Base-by-base conservation (phyloP, 1,284 basidiomycete species). In the Cystobasidiaceae sp. region DNA sequence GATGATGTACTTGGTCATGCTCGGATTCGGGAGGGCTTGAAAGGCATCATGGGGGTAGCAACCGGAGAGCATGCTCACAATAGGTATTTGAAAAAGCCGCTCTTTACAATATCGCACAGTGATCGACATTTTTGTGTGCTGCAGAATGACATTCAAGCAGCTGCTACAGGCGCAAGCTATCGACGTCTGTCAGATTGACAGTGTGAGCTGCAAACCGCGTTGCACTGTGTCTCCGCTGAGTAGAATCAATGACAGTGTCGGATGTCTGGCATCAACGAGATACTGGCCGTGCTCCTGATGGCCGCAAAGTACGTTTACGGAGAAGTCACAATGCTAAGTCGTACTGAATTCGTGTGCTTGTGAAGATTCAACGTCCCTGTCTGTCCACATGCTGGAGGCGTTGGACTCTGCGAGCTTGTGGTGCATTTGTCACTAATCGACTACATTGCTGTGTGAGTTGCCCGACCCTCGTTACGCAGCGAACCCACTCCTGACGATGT, bases 31-130 rank as follows among this genome's bases (percentile, higher is more conserved):
- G 85, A 84, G 70, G 88, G 83, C 2, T 82, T 94, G 67, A 87
- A 87, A 75, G 88, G 87, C 11, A 86, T 86, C 1, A 93, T 97
- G 69, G 90, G 91, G 54, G 93, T 97, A 49, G 93, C 93, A 1
- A 97, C 93, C 0, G 93, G 93, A 55, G 93, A 97, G 78, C 93
- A 97, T 75, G 91, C 90, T 2, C 93, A 94, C 78, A 96, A 94
- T 78, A 71, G 73, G 59, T 41, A 50, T 28, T 19, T 41, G n/a
- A 8, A 9, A 27, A 28, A 1, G 25, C 17, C 15, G n/a, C 30
- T 0, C 28, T 9, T 2, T 2, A 11, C 46, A 21, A 23, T 32
- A 17, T 33, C 17, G 15, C 8, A 25, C 15, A 5, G n/a, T 5
- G 27, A 19, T 61, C 63, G 46, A 66, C 45, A 28, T 39, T 43